phyloP scores from a whole-genome alignment of 306 rosid genomes.

The Lathyrus aphaca region DNA sequence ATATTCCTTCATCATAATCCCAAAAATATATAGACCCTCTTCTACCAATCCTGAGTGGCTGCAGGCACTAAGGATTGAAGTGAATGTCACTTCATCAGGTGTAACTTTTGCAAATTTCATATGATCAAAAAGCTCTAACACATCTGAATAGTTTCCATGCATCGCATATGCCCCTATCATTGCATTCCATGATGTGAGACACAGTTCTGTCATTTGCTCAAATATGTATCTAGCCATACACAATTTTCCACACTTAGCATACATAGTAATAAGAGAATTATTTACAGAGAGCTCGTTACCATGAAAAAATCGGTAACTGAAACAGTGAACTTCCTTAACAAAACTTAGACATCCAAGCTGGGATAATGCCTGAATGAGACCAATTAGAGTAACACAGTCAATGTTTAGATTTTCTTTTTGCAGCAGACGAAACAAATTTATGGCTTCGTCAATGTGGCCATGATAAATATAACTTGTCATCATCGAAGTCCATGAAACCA shows the following conservation, averaged over 20 bases:
- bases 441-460: slow-evolving; percentile 48
- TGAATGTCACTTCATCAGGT: slow-evolving; percentile 57
- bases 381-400: slow-evolving; percentile 43
- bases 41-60: slow-evolving; percentile 60
- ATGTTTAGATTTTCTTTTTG: slow-evolving; percentile 39
- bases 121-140: slow-evolving; percentile 46
- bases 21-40: slow-evolving; percentile 48
- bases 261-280: slow-evolving; percentile 53
- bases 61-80: slow-evolving; percentile 60
- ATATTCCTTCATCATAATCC: slow-evolving; percentile 47
- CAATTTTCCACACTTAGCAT: slow-evolving; percentile 56
- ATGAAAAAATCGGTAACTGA: slow-evolving; percentile 41
- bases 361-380: slow-evolving; percentile 56
- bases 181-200: slow-evolving; percentile 61
- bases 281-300: slow-evolving; percentile 44
- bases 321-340: slow-evolving; percentile 53
- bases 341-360: slow-evolving; percentile 49
- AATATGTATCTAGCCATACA: slow-evolving; percentile 45
- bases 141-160: slow-evolving; percentile 51
- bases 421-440: slow-evolving; percentile 50
- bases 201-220: slow-evolving; percentile 45
- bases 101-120: slow-evolving; percentile 44
- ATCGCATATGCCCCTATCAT: slow-evolving; percentile 58
- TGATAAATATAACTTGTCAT: slow-evolving; percentile 47
- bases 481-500: slow-evolving; percentile 65